Evolutionary conservation across 2,329 filamentous ascomycete species (phyloP).

Genomic region (Fusarium tricinctum): DNA sequence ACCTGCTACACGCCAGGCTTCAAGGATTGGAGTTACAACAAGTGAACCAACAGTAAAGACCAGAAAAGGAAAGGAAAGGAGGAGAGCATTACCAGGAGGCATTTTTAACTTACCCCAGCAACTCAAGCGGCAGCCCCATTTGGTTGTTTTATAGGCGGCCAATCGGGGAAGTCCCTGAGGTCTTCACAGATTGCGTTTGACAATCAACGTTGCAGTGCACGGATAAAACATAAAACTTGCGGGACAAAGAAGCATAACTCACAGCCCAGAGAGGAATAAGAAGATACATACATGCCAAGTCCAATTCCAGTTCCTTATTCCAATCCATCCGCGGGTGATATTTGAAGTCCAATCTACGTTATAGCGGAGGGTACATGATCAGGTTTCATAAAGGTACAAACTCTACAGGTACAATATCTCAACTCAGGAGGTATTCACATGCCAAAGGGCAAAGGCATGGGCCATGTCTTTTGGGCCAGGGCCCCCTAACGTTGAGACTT

Average conservation of each 20-base stretch:
- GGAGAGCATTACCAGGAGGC: background rate
- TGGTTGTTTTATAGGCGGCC: background rate
- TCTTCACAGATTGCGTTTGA: background rate
- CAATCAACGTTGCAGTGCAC: constrained; percentile 11
- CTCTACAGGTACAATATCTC: background rate
- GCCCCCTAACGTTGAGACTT: background rate
- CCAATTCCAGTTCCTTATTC: background rate
- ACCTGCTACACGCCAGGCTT: constrained; percentile 13
- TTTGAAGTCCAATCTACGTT: too few species aligned
- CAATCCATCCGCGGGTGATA: background rate
- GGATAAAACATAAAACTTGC: background rate
- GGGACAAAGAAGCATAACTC: background rate
- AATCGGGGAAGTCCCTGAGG: constrained; percentile 18
- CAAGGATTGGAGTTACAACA: background rate
- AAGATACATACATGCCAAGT: too few species aligned
- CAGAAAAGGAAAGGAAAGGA: too few species aligned
- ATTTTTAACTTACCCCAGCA: background rate
- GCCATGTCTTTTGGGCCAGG: background rate
- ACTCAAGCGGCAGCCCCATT: constrained; percentile 13
- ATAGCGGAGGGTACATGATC: too few species aligned
- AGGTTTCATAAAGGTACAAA: background rate
- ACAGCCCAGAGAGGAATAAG: background rate
- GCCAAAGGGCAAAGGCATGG: background rate
- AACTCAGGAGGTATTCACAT: background rate
- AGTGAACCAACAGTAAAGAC: background rate